These are phyloP conservation scores for Carex parvula DNA, from an alignment of 176 grass and related monocot genomes.

Conservation along the genomic window DNA sequence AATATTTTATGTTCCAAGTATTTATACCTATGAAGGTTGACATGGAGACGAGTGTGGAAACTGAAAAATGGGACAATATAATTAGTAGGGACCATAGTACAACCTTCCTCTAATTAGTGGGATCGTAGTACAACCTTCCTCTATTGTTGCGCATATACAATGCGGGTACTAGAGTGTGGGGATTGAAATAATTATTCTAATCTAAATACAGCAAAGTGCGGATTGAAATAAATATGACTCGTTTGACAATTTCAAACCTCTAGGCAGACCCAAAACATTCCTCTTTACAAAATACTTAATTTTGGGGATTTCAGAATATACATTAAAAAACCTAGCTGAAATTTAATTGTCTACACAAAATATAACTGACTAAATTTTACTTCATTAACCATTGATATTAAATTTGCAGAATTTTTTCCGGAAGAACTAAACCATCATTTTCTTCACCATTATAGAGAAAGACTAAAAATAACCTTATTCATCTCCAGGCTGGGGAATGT, in stretches of 20 bases:
- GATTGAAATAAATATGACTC: background rate
- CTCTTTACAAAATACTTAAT: background rate
- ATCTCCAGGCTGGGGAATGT: background rate
- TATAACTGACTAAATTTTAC: background rate
- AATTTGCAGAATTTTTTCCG: background rate
- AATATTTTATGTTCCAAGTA: no score
- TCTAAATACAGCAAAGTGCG: background rate
- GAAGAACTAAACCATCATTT: background rate
- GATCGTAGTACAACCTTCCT: no score
- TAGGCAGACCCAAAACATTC: background rate
- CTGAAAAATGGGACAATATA: no score
- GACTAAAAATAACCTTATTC: background rate
- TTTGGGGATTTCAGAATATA: background rate
- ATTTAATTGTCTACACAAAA: background rate
- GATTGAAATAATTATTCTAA: no score
- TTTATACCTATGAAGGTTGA: no score
- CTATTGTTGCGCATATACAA: no score
- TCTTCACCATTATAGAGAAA: background rate
- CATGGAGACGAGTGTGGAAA: no score
- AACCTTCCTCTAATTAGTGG: no score
- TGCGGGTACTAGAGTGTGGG: no score
- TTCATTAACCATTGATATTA: background rate
- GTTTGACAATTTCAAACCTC: background rate
- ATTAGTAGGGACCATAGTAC: no score
- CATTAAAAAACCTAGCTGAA: background rate